Evolutionary conservation across 2,329 filamentous ascomycete species (phyloP).

Genomic region (Dothideomycetes sp.): DNA sequence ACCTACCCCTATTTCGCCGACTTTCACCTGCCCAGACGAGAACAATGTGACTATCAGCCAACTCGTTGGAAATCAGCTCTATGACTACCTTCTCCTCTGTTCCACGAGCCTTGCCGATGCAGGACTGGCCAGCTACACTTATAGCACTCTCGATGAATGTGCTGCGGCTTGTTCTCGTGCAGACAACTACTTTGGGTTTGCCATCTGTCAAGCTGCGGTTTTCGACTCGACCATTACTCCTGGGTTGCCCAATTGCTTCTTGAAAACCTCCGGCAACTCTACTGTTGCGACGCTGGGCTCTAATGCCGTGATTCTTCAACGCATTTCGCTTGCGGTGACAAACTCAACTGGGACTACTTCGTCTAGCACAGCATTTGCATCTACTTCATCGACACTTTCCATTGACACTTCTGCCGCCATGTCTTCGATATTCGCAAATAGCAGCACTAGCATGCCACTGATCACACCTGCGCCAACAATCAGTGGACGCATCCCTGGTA

Average conservation of each 20-base stretch:
- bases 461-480: slow-evolving; percentile 17
- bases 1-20: slow-evolving; percentile 16
- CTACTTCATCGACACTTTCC: slow-evolving; percentile 10
- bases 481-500: slow-evolving; percentile 13
- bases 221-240: slow-evolving; percentile 15
- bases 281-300: slow-evolving; percentile 16
- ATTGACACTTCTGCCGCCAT: slow-evolving; percentile 14
- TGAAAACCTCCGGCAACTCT: slow-evolving; percentile 17
- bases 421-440: slow-evolving; percentile 16
- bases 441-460: slow-evolving; percentile 17
- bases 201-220: slow-evolving; percentile 21
- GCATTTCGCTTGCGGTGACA: slow-evolving; percentile 16
- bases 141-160: slow-evolving; percentile 20
- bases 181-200: slow-evolving; percentile 16
- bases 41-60: slow-evolving; percentile 20
- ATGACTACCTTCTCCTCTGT: slow-evolving; percentile 22
- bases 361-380: slow-evolving; percentile 17
- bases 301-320: slow-evolving; percentile 18
- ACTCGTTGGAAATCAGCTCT: slow-evolving; percentile 19
- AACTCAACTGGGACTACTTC: slow-evolving; percentile 11
- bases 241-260: slow-evolving; percentile 19
- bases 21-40: slow-evolving; percentile 21
- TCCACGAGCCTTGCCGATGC: slow-evolving; percentile 19
- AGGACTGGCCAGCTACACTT: slow-evolving; percentile 15
- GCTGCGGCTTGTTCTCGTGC: slow-evolving; percentile 21